Conservation (phyloP, 2,329 filamentous ascomycete genomes). For the Trichoderma guizhouense region DNA sequence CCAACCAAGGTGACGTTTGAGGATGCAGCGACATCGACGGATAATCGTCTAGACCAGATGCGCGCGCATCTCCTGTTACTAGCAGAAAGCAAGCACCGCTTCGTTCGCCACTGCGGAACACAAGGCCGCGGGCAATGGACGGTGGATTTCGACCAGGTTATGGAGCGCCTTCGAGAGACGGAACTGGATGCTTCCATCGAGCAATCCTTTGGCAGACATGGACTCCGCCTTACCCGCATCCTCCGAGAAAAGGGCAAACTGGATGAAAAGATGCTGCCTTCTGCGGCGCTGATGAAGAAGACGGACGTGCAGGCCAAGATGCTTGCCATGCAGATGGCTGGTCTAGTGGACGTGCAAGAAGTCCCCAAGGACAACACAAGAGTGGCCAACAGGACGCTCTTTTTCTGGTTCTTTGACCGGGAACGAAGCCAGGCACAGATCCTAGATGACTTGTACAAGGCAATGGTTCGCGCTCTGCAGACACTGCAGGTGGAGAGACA, state of each 20-base stretch:
- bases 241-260: constrained; percentile 83
- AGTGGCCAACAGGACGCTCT: constrained; percentile 78
- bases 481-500: constrained; percentile 73
- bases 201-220: constrained; percentile 70
- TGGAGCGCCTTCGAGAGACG: constrained; percentile 66
- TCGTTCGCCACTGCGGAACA: constrained; percentile 64
- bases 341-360: constrained; percentile 89
- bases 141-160: constrained; percentile 74
- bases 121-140: constrained; percentile 71
- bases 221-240: constrained; percentile 80
- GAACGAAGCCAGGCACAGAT: constrained; percentile 67
- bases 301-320: constrained; percentile 82
- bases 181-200: constrained; percentile 82
- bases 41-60: constrained; percentile 55
- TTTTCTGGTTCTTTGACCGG: constrained; percentile 86
- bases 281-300: constrained; percentile 77
- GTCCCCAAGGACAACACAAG: constrained; percentile 84
- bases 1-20: constrained; percentile 50
- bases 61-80: constrained; percentile 72
- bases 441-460: constrained; percentile 81
- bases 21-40: constrained; percentile 40
- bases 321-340: constrained; percentile 78
- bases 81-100: constrained; percentile 64
- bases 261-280: constrained; percentile 87
- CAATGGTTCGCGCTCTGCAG: constrained; percentile 81